Evolutionary conservation across 768 basidiomycete genomes (phyloP).

Genomic region (Termitomyces sp.): DNA sequence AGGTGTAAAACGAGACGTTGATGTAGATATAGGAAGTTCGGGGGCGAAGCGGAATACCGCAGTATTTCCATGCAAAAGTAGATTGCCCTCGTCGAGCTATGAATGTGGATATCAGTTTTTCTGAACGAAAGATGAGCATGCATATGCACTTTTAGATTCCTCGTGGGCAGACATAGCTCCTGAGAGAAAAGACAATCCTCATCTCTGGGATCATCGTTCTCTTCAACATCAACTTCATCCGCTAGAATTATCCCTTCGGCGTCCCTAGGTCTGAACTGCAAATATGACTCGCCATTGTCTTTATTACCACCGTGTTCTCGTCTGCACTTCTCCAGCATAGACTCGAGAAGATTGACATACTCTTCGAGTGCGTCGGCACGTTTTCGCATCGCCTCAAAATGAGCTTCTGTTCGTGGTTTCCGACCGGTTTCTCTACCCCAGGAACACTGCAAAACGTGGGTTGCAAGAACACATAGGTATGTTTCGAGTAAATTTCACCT

Average conservation of each 20-base stretch:
- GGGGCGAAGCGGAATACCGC: conserved; percentile 37
- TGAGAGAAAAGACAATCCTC: conserved; percentile 28
- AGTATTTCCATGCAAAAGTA: conserved; percentile 36
- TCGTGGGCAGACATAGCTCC: conserved; percentile 33
- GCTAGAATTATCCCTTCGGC: conserved; percentile 15
- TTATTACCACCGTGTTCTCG: conserved; percentile 29
- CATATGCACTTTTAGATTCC: conserved; percentile 31
- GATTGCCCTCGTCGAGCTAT: conserved; percentile 36
- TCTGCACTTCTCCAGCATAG: conserved; percentile 35
- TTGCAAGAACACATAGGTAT: background rate
- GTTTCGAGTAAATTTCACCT: conserved; percentile 21
- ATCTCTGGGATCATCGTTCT: conserved; percentile 16
- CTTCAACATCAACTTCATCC: conserved; percentile 16
- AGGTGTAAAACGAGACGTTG: conserved; percentile 31
- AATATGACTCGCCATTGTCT: conserved; percentile 23
- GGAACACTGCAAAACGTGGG: conserved; percentile 27
- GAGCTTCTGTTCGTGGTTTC: conserved; percentile 38
- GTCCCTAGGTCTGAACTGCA: conserved; percentile 25
- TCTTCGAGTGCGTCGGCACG: conserved; percentile 32
- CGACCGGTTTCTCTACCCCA: conserved; percentile 38
- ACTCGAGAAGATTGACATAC: conserved; percentile 37
- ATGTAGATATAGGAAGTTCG: conserved; percentile 15
- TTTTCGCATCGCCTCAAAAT: conserved; percentile 41
- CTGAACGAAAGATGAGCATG: background rate
- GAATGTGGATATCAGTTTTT: background rate